phyloP scores from a whole-genome alignment of 371 early-diverging fungal genomes.

The Saksenaea oblongispora region DNA sequence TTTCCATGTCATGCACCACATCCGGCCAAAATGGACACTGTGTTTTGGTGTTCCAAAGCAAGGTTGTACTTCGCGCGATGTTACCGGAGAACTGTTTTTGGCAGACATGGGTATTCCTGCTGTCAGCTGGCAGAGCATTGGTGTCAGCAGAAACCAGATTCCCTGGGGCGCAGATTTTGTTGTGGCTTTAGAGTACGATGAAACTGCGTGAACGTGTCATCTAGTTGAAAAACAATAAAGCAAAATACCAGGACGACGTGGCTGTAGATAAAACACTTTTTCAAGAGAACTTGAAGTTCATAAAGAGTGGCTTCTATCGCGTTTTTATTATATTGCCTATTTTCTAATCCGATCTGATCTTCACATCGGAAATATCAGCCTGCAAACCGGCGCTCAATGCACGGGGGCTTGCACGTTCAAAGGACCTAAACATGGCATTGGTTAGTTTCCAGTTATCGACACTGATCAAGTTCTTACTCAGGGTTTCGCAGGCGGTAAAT shows the following conservation, averaged over 20 bases:
- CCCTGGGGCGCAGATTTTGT: constrained; percentile 80
- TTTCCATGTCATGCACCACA: constrained; percentile 41
- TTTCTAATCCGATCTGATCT: constrained; percentile 43
- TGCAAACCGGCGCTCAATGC: constrained; percentile 37
- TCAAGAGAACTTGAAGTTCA: too few relatives aligned
- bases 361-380: constrained; percentile 45
- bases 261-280: not conserved
- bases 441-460: not conserved
- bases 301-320: too few relatives aligned
- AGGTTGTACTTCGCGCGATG: constrained; percentile 56
- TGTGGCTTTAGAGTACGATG: constrained; percentile 62
- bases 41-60: constrained; percentile 77
- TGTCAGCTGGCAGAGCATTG: constrained; percentile 58
- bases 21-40: constrained; percentile 74
- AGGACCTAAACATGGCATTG: constrained; percentile 25
- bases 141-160: constrained; percentile 57
- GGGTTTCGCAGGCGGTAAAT: constrained; percentile 51
- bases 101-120: constrained; percentile 79
- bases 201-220: not conserved
- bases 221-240: not conserved
- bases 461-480: constrained; percentile 34
- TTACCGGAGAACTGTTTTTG: constrained; percentile 75
- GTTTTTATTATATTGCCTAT: not conserved
- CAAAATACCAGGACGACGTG: not conserved
- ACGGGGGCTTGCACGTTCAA: constrained; percentile 49